These are phyloP conservation scores for Penicillium sclerotigenum DNA, from an alignment of 2,329 filamentous ascomycete genomes.

Conservation along the genomic window DNA sequence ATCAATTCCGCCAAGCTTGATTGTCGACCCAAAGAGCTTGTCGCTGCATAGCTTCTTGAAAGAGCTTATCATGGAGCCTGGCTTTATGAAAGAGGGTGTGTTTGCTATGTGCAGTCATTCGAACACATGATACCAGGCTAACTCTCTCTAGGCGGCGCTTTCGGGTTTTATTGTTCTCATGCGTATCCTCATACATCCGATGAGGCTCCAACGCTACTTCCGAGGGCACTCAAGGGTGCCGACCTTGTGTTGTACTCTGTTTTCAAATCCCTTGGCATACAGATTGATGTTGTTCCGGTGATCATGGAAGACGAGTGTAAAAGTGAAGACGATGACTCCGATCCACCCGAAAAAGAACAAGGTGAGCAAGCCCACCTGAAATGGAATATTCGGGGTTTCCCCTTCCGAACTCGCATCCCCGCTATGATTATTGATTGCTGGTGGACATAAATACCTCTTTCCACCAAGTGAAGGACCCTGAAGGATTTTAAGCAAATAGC, in stretches of 20 bases:
- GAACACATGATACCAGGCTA: background rate
- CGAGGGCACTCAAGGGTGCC: background rate
- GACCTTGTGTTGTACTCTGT: background rate
- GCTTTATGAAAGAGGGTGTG: background rate
- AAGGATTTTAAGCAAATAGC: background rate
- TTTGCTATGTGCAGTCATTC: background rate
- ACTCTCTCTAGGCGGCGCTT: slow-evolving; percentile 33
- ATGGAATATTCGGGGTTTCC: background rate
- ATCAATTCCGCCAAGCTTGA: slow-evolving; percentile 11
- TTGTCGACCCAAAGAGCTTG: slow-evolving; percentile 34
- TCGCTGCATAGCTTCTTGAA: slow-evolving; percentile 38
- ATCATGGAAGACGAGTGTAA: background rate
- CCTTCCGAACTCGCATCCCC: background rate
- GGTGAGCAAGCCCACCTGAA: background rate
- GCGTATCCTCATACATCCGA: slow-evolving; percentile 45
- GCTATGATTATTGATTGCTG: background rate
- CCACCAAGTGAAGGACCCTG: background rate
- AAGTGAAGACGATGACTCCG: background rate
- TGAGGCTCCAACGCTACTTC: background rate
- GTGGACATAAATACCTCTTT: background rate
- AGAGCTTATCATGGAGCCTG: slow-evolving; percentile 27
- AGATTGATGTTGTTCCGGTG: background rate
- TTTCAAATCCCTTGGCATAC: background rate
- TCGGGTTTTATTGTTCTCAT: slow-evolving; percentile 50
- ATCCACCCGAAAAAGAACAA: background rate